These are phyloP conservation scores for Xylaria longipes DNA, from an alignment of 495 filamentous ascomycete species.

Conservation along the genomic window DNA sequence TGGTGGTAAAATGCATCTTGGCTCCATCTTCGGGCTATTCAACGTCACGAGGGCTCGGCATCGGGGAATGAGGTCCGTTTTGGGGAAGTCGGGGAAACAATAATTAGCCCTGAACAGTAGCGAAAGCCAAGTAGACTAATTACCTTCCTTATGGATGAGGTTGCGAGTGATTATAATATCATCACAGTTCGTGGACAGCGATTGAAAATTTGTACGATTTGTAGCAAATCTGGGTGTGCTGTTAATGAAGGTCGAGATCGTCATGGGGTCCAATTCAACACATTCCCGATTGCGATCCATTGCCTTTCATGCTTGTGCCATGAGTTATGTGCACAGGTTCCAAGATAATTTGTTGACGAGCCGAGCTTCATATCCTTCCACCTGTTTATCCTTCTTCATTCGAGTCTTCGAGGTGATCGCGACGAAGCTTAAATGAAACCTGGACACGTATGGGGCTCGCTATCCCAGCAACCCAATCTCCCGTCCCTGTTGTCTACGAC, in stretches of 20 bases:
- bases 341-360: background rate
- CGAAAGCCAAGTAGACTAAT: background rate
- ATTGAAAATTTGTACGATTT: background rate
- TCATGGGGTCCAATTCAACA: background rate
- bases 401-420: background rate
- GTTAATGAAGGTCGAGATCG: background rate
- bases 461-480: constrained; percentile 19
- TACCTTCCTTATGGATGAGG: background rate
- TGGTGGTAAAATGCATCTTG: constrained; percentile 22
- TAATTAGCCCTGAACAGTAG: background rate
- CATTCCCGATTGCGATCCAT: background rate
- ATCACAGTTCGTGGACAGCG: background rate
- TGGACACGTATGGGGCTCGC: constrained; percentile 2
- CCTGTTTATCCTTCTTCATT: background rate
- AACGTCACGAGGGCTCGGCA: background rate
- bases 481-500: constrained; percentile 18
- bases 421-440: background rate
- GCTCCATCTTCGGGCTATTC: constrained; percentile 11
- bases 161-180: background rate
- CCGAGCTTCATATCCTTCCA: background rate
- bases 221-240: background rate
- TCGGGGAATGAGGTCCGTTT: background rate
- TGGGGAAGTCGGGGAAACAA: constrained; percentile 4
- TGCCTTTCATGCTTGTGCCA: background rate
- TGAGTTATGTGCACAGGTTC: background rate